Percentiles rank a stretch among this genome's conserved stretches.
These are phyloP conservation scores for Paramecium sonneborni DNA, from an alignment of 73 alveolate genomes.

Conservation along the genomic window DNA sequence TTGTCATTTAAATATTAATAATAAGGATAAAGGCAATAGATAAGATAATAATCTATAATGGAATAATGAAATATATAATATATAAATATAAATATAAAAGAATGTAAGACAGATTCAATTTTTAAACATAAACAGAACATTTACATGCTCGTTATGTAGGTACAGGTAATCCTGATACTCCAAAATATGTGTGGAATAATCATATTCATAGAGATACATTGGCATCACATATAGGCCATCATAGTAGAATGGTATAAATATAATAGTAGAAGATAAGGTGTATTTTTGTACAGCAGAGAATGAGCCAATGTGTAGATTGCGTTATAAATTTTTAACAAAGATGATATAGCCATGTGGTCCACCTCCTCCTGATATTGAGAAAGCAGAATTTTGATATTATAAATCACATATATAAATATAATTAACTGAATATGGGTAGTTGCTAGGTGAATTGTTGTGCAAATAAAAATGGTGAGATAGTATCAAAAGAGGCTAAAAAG, in stretches of 20 bases:
- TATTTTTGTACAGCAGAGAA: conserved; percentile 90
- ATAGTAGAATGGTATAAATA: conserved; percentile 70
- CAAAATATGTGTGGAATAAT: conserved; percentile 75
- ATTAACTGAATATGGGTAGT: conserved; percentile 28
- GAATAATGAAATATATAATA: no score
- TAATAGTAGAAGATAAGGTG: background rate
- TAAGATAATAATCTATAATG: no score
- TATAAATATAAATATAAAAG: background rate
- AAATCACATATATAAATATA: background rate
- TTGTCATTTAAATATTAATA: no score
- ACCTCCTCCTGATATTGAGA: conserved; percentile 71
- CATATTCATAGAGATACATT: conserved; percentile 73
- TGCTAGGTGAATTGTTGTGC: conserved; percentile 2
- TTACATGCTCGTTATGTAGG: conserved; percentile 83
- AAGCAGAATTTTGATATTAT: conserved; percentile 19
- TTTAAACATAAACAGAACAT: conserved; percentile 75
- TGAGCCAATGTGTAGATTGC: conserved; percentile 79
- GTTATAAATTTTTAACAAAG: conserved; percentile 75
- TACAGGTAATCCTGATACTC: conserved; percentile 89
- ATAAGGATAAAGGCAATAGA: no score
- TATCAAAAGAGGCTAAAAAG: background rate
- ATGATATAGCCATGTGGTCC: conserved; percentile 95
- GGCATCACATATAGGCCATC: conserved; percentile 90
- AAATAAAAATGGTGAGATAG: background rate
- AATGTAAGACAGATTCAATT: conserved; percentile 62